Evolutionary conservation across 1,139 yeast species (phyloP).

Genomic region (Kluyveromyces sp.): DNA sequence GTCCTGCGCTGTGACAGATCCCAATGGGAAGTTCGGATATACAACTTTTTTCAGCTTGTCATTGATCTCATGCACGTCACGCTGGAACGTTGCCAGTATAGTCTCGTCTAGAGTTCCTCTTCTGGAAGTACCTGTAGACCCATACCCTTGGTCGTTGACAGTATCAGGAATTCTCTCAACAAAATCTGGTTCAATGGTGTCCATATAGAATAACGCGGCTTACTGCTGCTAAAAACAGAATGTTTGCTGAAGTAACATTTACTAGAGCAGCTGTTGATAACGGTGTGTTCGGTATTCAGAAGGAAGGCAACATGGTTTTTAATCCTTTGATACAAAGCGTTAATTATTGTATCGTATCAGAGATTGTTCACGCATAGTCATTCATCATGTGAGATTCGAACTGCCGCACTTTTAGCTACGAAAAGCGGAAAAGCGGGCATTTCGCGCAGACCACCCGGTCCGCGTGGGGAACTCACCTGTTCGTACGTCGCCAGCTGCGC

Average conservation of each 20-base stretch:
- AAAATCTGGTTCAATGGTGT: slow-evolving; percentile 24
- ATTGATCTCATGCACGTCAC: slow-evolving; percentile 31
- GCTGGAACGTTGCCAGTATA: slow-evolving; percentile 23
- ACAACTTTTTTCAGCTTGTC: slow-evolving; percentile 29
- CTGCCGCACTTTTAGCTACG: not conserved
- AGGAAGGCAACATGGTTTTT: slow-evolving; percentile 36
- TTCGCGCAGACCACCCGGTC: slow-evolving; percentile 7
- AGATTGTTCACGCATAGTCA: slow-evolving; percentile 34
- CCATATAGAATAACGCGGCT: not conserved
- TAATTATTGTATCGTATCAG: slow-evolving; percentile 22
- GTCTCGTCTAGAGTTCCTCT: slow-evolving; percentile 33
- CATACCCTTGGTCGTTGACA: slow-evolving; percentile 8
- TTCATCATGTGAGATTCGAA: slow-evolving; percentile 24
- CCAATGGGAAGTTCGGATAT: slow-evolving; percentile 28
- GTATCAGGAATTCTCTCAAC: slow-evolving; percentile 17
- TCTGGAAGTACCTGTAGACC: slow-evolving; percentile 1
- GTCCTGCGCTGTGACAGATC: slow-evolving; percentile 6
- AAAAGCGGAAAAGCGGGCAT: slow-evolving; percentile 2
- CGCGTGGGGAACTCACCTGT: too few species aligned
- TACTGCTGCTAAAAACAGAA: slow-evolving; percentile 5
- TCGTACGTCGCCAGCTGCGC: too few species aligned
- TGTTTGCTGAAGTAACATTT: not conserved
- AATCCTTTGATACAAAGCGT: slow-evolving; percentile 24
- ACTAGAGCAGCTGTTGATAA: too few species aligned
- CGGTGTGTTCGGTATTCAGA: slow-evolving; percentile 22